These are phyloP conservation scores for Clavaria fumosa DNA, from an alignment of 768 basidiomycete species.

Conservation along the genomic window DNA sequence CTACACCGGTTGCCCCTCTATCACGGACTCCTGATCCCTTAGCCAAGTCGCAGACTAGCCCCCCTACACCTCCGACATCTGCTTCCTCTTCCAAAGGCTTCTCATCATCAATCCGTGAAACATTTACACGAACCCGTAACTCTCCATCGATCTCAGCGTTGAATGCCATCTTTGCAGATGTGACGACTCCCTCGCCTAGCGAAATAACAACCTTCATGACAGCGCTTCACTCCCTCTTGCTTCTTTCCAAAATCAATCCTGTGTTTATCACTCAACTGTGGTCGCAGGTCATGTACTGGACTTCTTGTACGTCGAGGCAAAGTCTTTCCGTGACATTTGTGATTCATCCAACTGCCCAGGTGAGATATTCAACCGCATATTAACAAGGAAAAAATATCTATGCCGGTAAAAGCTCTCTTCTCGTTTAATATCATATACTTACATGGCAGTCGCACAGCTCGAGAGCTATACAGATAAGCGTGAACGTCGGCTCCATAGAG, in stretches of 20 bases:
- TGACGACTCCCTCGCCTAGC: conserved; percentile 27
- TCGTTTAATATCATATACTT: neutral
- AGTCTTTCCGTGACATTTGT: conserved; percentile 2
- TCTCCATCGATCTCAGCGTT: conserved; percentile 27
- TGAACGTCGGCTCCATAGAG: conserved; percentile 75
- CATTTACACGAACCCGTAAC: conserved; percentile 37
- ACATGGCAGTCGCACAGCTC: conserved; percentile 31
- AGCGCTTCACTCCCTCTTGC: conserved; percentile 69
- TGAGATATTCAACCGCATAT: conserved; percentile 71
- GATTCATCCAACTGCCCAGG: conserved; percentile 33
- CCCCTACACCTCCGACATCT: conserved; percentile 34
- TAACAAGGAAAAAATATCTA: conserved; percentile 87
- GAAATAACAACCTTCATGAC: conserved; percentile 72
- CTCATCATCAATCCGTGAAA: conserved; percentile 55
- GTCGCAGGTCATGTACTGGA: conserved; percentile 99
- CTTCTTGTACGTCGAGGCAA: conserved; percentile 52
- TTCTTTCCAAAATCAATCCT: conserved; percentile 82
- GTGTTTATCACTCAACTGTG: conserved; percentile 78
- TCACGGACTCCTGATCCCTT: conserved; percentile 20
- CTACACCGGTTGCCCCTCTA: conserved; percentile 15
- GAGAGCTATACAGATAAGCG: conserved; percentile 74
- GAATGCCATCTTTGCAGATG: conserved; percentile 34
- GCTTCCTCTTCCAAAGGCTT: conserved; percentile 38
- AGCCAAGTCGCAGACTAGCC: conserved; percentile 24
- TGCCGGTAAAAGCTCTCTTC: conserved; percentile 43